Percentiles rank a stretch among this genome's conserved stretches.
These are phyloP conservation scores for Metarhizium anisopliae DNA, from an alignment of 2,329 filamentous ascomycete species.

Conservation along the genomic window DNA sequence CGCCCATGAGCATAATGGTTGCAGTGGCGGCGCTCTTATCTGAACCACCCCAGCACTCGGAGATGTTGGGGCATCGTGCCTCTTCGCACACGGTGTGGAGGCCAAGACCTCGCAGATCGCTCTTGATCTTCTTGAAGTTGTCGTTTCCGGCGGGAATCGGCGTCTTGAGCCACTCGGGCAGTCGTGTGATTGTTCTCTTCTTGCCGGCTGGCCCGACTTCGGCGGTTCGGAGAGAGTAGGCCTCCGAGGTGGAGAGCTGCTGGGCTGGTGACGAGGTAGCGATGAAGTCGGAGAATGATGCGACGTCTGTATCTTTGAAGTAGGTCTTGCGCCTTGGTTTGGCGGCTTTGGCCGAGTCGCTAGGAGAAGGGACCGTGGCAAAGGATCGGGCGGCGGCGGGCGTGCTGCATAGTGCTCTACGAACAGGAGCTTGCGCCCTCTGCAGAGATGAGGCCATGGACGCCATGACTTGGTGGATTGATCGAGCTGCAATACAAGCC, in stretches of 20 bases:
- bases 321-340: constrained; percentile 35
- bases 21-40: constrained; percentile 86
- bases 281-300: constrained; percentile 51
- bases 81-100: constrained; percentile 97
- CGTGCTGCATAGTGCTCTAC: constrained; percentile 27
- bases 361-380: constrained; percentile 34
- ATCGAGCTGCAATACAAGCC: background rate
- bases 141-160: constrained; percentile 72
- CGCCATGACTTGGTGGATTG: constrained; percentile 13
- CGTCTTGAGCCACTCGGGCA: constrained; percentile 94
- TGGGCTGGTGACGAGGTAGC: constrained; percentile 28
- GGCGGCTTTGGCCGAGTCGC: constrained; percentile 14
- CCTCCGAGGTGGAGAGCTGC: constrained; percentile 41
- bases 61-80: constrained; percentile 93
- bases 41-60: constrained; percentile 92
- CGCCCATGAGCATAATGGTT: constrained; percentile 99
- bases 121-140: constrained; percentile 93
- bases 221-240: constrained; percentile 52
- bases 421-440: constrained; percentile 32
- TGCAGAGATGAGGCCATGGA: constrained; percentile 32
- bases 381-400: constrained; percentile 27
- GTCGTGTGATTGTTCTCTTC: constrained; percentile 58
- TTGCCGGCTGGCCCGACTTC: constrained; percentile 55
- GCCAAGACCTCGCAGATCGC: constrained; percentile 78
- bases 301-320: constrained; percentile 50